Evolutionary conservation across 2,329 filamentous ascomycete genomes (phyloP), one percentile per base, ranked within the genome.

Genomic region (Alternaria alternata): DNA sequence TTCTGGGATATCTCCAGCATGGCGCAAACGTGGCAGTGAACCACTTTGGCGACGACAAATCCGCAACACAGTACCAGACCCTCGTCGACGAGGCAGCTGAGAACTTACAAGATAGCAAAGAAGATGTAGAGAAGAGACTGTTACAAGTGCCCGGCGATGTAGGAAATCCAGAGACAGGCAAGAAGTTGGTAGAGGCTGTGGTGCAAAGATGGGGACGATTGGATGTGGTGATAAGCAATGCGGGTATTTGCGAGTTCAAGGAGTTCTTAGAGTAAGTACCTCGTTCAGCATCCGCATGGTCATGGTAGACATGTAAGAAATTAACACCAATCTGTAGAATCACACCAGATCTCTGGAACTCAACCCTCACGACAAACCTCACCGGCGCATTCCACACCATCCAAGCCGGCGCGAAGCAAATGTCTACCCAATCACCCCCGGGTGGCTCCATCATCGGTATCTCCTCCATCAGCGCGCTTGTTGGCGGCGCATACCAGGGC

Each of bases 321-420:
- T 36, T 47, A 47, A 32, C 38, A 41, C n/a, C 18, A 16, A n/a
- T 30, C 24, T 16, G 3, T 58, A 88, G 87, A 20, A 85, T 96
- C 43, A 83, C 87, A 9, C 85, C 88, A 1, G 86, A 89, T 57
- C 87, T 96, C 55, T 91, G 93, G 72, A 81, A 86, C 62, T 83
- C 84, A 55, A 96, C 93, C 3, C 83, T 96, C 41, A 83, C 86
- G 38, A 94, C 91, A 51, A 97, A 97, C 80, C 88, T 97, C 66
- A 88, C 90, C 67, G 93, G 93, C 44, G 91, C 93, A n/a, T 96
- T 96, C 81, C 94, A 93, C 81, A 86, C 91, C 36, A 89, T 91
- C 22, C 93, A 96, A 82, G 91, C 93, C 0, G 93, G 92, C 2
- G 93, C 92, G 1, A 86, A 89, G 3, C 92, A 95, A 76, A 95